Evolutionary conservation across 129 eudicot genomes (phyloP).

Genomic region (Dittrichia graveolens): DNA sequence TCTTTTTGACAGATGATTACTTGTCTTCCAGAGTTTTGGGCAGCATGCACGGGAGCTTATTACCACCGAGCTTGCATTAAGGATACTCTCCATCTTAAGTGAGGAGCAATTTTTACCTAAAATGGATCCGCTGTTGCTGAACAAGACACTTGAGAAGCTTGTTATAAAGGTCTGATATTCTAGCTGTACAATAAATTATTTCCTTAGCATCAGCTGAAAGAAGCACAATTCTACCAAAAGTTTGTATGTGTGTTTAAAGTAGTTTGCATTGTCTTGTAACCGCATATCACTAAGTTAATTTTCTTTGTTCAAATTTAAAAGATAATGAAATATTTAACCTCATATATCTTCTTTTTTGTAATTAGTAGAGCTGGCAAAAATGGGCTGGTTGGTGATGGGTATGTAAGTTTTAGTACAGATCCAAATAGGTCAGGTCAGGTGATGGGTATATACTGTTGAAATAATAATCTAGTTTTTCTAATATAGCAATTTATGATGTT

Average conservation of each 20-base stretch:
- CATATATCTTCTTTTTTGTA: background rate
- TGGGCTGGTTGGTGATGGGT: background rate
- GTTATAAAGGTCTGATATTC: constrained; percentile 70
- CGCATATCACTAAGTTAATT: background rate
- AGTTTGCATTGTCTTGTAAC: background rate
- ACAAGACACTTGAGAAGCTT: constrained; percentile 76
- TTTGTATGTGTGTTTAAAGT: constrained; percentile 11
- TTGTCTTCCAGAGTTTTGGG: constrained; percentile 99
- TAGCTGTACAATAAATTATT: background rate
- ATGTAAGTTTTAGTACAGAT: too few relatives aligned
- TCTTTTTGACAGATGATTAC: constrained; percentile 99
- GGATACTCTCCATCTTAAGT: constrained; percentile 85
- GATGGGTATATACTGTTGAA: background rate
- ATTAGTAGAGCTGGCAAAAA: background rate
- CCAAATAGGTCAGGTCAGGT: background rate
- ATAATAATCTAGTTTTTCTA: too few relatives aligned
- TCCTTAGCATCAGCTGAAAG: constrained; percentile 1
- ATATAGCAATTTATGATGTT: too few relatives aligned
- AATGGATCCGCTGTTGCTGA: constrained; percentile 55
- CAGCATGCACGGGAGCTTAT: constrained; percentile 99
- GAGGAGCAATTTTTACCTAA: constrained; percentile 95
- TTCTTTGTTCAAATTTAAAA: constrained; percentile 2
- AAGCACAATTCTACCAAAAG: background rate
- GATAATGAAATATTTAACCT: background rate
- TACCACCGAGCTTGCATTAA: constrained; percentile 90